These are phyloP conservation scores for Ogataea glucozyma DNA, from an alignment of 805 yeast species.

Conservation along the genomic window DNA sequence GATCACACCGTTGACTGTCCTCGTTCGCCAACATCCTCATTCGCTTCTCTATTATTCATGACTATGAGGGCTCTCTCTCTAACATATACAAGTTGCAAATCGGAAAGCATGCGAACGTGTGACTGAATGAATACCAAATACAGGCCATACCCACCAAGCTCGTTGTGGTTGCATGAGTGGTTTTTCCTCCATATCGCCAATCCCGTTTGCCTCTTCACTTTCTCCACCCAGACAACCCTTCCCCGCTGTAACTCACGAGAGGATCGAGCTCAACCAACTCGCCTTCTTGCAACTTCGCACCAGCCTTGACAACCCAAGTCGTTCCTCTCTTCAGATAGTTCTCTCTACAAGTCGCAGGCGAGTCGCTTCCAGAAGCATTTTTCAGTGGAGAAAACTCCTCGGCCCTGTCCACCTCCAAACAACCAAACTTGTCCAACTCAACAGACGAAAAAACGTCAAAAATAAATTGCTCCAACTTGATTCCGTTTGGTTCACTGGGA, in stretches of 20 bases:
- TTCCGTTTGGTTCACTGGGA: constrained; percentile 84
- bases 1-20: too few species aligned
- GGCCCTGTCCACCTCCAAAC: constrained; percentile 83
- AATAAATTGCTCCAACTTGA: constrained; percentile 93
- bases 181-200: too few species aligned
- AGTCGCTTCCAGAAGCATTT: constrained; percentile 84
- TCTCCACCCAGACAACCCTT: constrained; percentile 44
- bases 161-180: too few species aligned
- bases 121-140: too few species aligned
- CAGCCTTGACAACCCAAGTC: constrained; percentile 59
- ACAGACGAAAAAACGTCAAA: constrained; percentile 92
- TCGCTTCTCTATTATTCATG: too few species aligned
- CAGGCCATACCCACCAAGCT: too few species aligned
- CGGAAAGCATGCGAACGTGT: too few species aligned
- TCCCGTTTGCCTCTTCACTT: constrained; percentile 5
- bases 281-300: constrained; percentile 20
- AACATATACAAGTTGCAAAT: too few species aligned
- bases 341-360: constrained; percentile 76
- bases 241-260: constrained; percentile 71
- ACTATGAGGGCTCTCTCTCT: too few species aligned
- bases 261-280: constrained; percentile 76
- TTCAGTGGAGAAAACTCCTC: constrained; percentile 94
- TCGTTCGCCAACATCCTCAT: too few species aligned
- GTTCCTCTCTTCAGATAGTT: constrained; percentile 69
- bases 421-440: constrained; percentile 71